Conservation (phyloP, 805 yeast species). For the Wickerhamomyces ciferrii region DNA sequence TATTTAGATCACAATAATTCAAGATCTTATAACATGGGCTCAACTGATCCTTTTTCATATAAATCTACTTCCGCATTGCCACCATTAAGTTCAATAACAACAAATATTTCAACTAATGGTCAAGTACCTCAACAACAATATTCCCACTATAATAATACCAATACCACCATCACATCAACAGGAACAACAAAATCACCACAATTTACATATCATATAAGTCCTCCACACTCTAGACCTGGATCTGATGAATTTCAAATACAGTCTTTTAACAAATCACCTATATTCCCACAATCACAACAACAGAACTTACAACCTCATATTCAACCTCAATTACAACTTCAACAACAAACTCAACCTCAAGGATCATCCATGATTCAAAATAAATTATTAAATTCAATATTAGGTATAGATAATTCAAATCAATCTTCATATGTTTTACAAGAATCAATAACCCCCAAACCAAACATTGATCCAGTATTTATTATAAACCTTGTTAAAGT, state of each 20-base stretch:
- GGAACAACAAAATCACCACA: too few species aligned
- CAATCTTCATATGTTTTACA: not conserved
- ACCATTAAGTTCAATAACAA: not conserved
- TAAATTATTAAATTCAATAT: not conserved
- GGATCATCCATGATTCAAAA: not conserved
- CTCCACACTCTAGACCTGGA: not conserved
- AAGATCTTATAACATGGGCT: not conserved
- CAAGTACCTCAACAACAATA: not conserved
- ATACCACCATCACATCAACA: not conserved
- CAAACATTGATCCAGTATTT: slow-evolving; percentile 4
- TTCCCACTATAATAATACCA: not conserved
- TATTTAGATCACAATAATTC: not conserved
- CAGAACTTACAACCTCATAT: not conserved
- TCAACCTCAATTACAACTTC: not conserved
- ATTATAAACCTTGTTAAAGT: slow-evolving; percentile 35
- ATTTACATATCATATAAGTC: not conserved
- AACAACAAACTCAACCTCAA: not conserved
- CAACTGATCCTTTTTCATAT: not conserved
- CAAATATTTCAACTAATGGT: not conserved
- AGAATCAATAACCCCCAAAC: not conserved
- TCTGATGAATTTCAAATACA: not conserved
- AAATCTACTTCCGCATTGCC: not conserved
- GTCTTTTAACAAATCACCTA: not conserved
- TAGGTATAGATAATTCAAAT: not conserved
- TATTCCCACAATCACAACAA: slow-evolving; percentile 3